Evolutionary conservation across 805 yeast species (phyloP).

Genomic region (Ogataea nonfermentans): DNA sequence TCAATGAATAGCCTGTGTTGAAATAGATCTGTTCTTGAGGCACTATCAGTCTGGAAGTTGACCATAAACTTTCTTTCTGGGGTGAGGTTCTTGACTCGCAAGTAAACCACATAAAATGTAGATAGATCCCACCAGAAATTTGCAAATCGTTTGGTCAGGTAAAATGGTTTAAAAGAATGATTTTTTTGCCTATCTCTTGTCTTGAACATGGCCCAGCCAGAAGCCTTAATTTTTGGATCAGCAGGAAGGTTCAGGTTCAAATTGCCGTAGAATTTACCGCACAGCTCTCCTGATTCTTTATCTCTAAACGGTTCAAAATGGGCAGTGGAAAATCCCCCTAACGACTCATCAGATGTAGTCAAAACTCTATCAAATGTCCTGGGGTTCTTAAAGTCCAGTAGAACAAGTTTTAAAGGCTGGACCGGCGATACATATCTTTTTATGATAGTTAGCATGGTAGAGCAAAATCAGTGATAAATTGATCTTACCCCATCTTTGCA

Average conservation of each 20-base stretch:
- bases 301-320: slow-evolving; percentile 44
- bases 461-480: background rate
- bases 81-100: slow-evolving; percentile 68
- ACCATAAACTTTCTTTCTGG: slow-evolving; percentile 63
- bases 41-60: slow-evolving; percentile 78
- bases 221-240: slow-evolving; percentile 59
- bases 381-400: slow-evolving; percentile 59
- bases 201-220: slow-evolving; percentile 82
- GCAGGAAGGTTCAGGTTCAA: slow-evolving; percentile 63
- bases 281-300: slow-evolving; percentile 34
- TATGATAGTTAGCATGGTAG: slow-evolving; percentile 9
- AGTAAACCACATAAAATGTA: slow-evolving; percentile 55
- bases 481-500: slow-evolving; percentile 10
- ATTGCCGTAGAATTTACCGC: slow-evolving; percentile 71
- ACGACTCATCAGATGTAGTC: slow-evolving; percentile 67
- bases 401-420: slow-evolving; percentile 32
- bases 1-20: slow-evolving; percentile 74
- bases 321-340: slow-evolving; percentile 72
- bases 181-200: slow-evolving; percentile 57
- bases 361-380: slow-evolving; percentile 49
- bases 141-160: slow-evolving; percentile 35
- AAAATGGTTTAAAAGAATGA: slow-evolving; percentile 44
- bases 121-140: slow-evolving; percentile 71
- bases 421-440: slow-evolving; percentile 19
- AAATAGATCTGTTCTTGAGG: slow-evolving; percentile 72